Percentiles rank a stretch among this genome's conserved stretches.
Evolutionary conservation across 306 rosid species (phyloP).

Genomic region (Quercus glauca): DNA sequence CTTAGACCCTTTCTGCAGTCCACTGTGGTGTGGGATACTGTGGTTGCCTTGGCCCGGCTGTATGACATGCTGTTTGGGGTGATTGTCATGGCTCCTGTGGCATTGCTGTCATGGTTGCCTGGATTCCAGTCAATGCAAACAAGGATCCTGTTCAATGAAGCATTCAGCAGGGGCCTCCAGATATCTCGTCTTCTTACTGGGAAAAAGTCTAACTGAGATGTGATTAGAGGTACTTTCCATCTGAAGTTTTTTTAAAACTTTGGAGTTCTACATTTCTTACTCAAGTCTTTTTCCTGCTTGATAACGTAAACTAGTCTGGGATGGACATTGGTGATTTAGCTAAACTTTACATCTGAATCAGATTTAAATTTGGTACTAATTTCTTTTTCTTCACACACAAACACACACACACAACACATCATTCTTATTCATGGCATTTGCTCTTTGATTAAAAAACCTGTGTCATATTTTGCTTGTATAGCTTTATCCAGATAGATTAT

Average conservation of each 20-base stretch:
- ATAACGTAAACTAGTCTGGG: background rate
- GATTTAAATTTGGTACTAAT: no score
- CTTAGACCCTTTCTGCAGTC: slow-evolving; percentile 85
- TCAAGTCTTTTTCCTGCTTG: background rate
- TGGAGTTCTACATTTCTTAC: slow-evolving; percentile 1
- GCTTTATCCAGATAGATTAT: background rate
- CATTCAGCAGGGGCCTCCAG: slow-evolving; percentile 96
- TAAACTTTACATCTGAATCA: no score
- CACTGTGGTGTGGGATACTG: slow-evolving; percentile 78
- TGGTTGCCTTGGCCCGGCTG: slow-evolving; percentile 79
- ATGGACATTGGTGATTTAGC: no score
- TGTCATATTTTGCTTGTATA: background rate
- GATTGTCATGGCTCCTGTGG: slow-evolving; percentile 83
- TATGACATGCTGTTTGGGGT: slow-evolving; percentile 82
- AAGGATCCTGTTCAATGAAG: slow-evolving; percentile 90
- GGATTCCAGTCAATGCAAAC: slow-evolving; percentile 98
- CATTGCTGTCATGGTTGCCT: slow-evolving; percentile 87
- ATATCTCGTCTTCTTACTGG: slow-evolving; percentile 84
- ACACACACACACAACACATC: no score
- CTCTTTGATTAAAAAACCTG: background rate
- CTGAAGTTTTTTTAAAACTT: background rate
- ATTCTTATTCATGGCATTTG: background rate
- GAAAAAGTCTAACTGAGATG: slow-evolving; percentile 60
- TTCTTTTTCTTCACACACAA: no score
- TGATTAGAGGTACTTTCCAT: slow-evolving; percentile 43